phyloP scores from a whole-genome alignment of 495 filamentous ascomycete species.

The Hyaloscypha finlandica region DNA sequence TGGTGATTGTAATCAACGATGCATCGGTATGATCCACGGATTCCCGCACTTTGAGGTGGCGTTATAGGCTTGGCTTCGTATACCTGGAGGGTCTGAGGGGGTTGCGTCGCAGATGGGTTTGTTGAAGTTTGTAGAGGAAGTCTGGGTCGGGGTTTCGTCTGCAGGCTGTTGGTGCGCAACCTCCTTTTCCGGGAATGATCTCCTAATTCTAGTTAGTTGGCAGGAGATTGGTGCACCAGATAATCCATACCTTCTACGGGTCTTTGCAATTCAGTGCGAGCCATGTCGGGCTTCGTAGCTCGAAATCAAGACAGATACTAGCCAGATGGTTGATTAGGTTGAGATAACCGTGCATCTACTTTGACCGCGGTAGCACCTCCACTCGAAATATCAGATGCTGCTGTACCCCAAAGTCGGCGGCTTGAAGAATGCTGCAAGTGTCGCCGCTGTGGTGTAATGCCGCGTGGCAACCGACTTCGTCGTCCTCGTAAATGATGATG shows the following conservation, averaged over 20 bases:
- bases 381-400: too few species aligned
- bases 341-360: constrained; percentile 19
- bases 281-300: constrained; percentile 23
- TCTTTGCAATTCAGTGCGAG: constrained; percentile 21
- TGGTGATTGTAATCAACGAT: constrained; percentile 9
- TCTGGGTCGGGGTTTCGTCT: constrained; percentile 13
- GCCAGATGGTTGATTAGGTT: constrained; percentile 18
- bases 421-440: too few species aligned
- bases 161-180: constrained; percentile 4
- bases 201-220: constrained; percentile 12
- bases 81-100: constrained; percentile 6
- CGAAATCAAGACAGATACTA: constrained; percentile 19
- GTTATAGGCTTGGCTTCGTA: constrained; percentile 13
- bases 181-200: constrained; percentile 6
- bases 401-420: too few species aligned
- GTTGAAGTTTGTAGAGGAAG: constrained; percentile 6
- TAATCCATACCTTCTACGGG: constrained; percentile 20
- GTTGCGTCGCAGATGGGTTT: constrained; percentile 6
- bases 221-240: constrained; percentile 9
- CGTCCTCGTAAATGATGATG: too few species aligned
- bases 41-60: constrained; percentile 13
- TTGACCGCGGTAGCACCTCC: too few species aligned
- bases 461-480: too few species aligned
- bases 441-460: too few species aligned
- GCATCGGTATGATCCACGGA: constrained; percentile 6